A percentile compares a stretch with the other conserved stretches of the same genome.
These are phyloP conservation scores for Citrus glauca DNA, from an alignment of 345 rosid species.

Conservation along the genomic window DNA sequence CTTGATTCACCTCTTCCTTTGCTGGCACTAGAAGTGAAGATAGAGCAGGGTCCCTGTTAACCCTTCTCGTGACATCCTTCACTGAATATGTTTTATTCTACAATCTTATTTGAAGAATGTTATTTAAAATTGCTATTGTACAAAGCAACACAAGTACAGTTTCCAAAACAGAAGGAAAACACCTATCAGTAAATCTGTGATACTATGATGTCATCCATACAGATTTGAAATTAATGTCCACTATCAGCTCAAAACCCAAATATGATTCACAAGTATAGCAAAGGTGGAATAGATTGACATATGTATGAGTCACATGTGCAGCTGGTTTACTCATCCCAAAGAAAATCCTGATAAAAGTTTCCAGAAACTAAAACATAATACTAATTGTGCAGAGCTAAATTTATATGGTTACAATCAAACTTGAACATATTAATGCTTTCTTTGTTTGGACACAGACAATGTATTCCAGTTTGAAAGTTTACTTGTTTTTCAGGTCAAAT, in stretches of 20 bases:
- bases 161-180: not conserved
- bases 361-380: not conserved
- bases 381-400: not conserved
- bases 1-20: constrained; percentile 18
- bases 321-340: not conserved
- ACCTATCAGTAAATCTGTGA: not conserved
- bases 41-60: constrained; percentile 18
- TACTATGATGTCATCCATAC: not conserved
- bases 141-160: constrained; percentile 2
- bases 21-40: constrained; percentile 14
- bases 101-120: constrained; percentile 7
- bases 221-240: not conserved
- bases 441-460: not conserved
- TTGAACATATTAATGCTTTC: not conserved
- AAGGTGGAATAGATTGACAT: not conserved
- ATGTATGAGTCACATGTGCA: not conserved
- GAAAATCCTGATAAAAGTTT: not conserved
- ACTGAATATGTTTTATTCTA: constrained; percentile 34
- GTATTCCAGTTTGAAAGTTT: not conserved
- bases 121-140: not conserved
- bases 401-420: not conserved
- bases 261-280: not conserved
- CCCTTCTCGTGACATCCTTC: constrained; percentile 20
- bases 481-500: not conserved
- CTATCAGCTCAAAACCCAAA: not conserved